These are phyloP conservation scores for Sporisorium iseilematis-ciliati DNA, from an alignment of 1,284 basidiomycete species.

Conservation along the genomic window DNA sequence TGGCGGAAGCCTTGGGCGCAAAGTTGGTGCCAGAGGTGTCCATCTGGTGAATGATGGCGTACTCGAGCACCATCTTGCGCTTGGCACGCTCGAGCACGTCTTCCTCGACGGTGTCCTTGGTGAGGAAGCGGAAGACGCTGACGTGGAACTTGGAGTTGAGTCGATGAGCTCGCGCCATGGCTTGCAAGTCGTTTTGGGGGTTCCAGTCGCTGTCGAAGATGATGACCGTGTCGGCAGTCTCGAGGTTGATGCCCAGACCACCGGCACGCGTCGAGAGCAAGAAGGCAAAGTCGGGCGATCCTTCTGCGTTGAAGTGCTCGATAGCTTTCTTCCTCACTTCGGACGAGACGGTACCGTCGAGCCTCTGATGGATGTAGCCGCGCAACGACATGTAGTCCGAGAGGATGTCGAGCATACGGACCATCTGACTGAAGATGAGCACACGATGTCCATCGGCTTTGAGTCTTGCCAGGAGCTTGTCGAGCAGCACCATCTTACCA, in stretches of 20 bases:
- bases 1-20: constrained; percentile 75
- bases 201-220: constrained; percentile 93
- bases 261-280: constrained; percentile 67
- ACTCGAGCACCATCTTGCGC: constrained; percentile 99
- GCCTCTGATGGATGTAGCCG: constrained; percentile 84
- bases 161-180: constrained; percentile 89
- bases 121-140: constrained; percentile 95
- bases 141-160: constrained; percentile 85
- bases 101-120: constrained; percentile 99
- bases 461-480: constrained; percentile 71
- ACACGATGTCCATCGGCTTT: constrained; percentile 72
- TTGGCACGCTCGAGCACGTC: constrained; percentile 97
- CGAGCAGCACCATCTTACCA: constrained; percentile 73
- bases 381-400: constrained; percentile 94
- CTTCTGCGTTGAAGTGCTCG: constrained; percentile 81
- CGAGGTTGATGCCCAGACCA: constrained; percentile 69
- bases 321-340: constrained; percentile 87
- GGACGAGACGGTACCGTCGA: constrained; percentile 81
- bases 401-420: constrained; percentile 97
- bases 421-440: constrained; percentile 88
- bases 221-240: constrained; percentile 97
- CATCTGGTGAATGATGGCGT: constrained; percentile 99
- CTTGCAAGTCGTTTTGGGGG: constrained; percentile 97
- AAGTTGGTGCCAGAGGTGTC: constrained; percentile 98
- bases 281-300: constrained; percentile 76